Percentiles rank a stretch among this genome's conserved stretches.
Conservation (phyloP, 2,329 filamentous ascomycete species). For the Gliomastix tumulicola region DNA sequence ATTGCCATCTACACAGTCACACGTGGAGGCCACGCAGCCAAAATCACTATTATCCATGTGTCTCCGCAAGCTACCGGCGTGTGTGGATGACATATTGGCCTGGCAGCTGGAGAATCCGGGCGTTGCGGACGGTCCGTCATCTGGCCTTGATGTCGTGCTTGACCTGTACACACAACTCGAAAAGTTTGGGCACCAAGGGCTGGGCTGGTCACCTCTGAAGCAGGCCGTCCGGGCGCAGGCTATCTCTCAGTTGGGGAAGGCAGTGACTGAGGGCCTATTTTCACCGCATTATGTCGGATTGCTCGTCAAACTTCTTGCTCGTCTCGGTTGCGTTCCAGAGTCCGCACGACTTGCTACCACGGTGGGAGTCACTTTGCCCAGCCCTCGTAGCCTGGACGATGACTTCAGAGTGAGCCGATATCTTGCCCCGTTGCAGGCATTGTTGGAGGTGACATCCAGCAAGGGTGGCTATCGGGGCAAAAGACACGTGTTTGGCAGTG, state of each 20-base stretch:
- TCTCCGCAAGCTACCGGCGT: constrained; percentile 20
- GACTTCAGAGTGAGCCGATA: neutral
- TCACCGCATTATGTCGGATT: constrained; percentile 15
- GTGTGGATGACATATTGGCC: constrained; percentile 20
- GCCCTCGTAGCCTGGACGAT: neutral
- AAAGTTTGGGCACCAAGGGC: constrained; percentile 14
- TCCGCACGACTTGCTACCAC: constrained; percentile 14
- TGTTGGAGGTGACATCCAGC: neutral
- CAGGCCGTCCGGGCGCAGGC: constrained; percentile 23
- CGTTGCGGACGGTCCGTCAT: neutral
- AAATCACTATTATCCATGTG: constrained; percentile 29
- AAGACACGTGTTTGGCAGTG: neutral
- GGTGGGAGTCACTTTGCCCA: neutral
- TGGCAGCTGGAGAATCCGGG: constrained; percentile 16
- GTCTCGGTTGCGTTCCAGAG: constrained; percentile 16
- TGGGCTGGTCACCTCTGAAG: constrained; percentile 25
- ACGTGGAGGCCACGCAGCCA: constrained; percentile 10
- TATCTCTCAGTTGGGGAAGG: constrained; percentile 16
- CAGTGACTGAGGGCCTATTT: constrained; percentile 21
- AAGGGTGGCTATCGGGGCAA: neutral
- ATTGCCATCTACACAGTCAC: constrained; percentile 16
- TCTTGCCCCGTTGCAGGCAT: neutral
- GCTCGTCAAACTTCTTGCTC: constrained; percentile 18
- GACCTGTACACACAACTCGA: constrained; percentile 27
- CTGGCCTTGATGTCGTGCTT: constrained; percentile 10